Base-by-base conservation (phyloP, 495 filamentous ascomycete species). In the Penicillium samsonianum region DNA sequence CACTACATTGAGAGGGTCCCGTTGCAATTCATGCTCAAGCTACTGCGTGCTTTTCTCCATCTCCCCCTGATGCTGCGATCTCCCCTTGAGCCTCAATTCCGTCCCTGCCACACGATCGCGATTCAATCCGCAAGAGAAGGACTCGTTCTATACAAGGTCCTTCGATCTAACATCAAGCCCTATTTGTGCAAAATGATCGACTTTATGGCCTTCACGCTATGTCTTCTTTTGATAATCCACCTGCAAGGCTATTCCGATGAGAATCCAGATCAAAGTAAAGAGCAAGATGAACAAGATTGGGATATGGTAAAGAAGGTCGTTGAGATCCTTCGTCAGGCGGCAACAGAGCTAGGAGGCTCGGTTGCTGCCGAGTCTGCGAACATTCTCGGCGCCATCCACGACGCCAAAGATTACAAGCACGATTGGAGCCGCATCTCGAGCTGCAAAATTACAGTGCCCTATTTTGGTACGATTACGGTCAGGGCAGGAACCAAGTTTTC, bases 41-140 rank as follows among this genome's bases (percentile, higher is more conserved):
- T 78, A 22, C 58, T 73, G 20, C 67, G 75, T 2, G 69, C 77
- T 37, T 59, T 80, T 44, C 70, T 84, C 5, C 82, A 84, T 58
- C 65, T 84, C 8, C 82, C 82, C 0, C 80, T 78, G 60, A 82
- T 84, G 78, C 66, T 84, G 11, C 78, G 79, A 59, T 75, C 78
- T 5, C 61, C 71, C 23, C 64, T 63, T 6, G 75, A 82, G 47
- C 62, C 64, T 17, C 68, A 64, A 19, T 82, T 70, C 55, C 64
- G 69, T 11, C 73, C 71, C 53, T 77, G 69, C 54, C 69, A 73
- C 17, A 63, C 60, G 6, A 73, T 68, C 25, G 77, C 82, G 9
- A 56, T 85, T 3, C 72, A 80, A 41, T 74, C 79, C 5, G 72
- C 82, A 5, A 67, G 80, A n/a, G 70, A 76, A 37, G 70, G 78